These are phyloP conservation scores for Vachellia collinsii DNA, from an alignment of 306 rosid species.

Conservation along the genomic window DNA sequence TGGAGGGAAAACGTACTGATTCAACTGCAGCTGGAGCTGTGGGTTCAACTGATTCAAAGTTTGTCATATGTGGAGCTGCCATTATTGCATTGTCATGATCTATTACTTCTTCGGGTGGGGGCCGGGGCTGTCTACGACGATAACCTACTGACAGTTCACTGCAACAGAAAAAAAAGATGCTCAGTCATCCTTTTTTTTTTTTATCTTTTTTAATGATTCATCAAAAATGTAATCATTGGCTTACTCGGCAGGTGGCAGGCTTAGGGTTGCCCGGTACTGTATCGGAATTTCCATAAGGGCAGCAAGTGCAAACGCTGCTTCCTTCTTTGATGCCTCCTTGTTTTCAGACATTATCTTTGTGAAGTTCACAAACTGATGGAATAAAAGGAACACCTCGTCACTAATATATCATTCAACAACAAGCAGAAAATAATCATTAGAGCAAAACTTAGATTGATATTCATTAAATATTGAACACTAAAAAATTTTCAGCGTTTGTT, in stretches of 20 bases:
- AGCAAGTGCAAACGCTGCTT: constrained; percentile 90
- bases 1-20: constrained; percentile 51
- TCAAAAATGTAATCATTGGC: constrained; percentile 33
- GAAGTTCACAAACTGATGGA: constrained; percentile 87
- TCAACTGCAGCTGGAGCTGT: constrained; percentile 54
- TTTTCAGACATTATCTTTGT: constrained; percentile 87
- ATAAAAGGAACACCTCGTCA: constrained; percentile 24
- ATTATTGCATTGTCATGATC: constrained; percentile 63
- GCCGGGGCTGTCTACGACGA: constrained; percentile 61
- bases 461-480: neutral
- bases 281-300: constrained; percentile 97
- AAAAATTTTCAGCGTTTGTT: neutral
- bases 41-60: constrained; percentile 47
- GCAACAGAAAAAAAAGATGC: constrained; percentile 36
- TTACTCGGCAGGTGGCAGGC: constrained; percentile 51
- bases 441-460: constrained; percentile 11
- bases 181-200: constrained; percentile 32
- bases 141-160: constrained; percentile 49
- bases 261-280: constrained; percentile 79
- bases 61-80: constrained; percentile 39
- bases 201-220: neutral
- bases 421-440: neutral
- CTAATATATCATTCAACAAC: constrained; percentile 3
- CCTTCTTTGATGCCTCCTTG: constrained; percentile 74
- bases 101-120: constrained; percentile 78